A percentile compares a stretch with the other conserved stretches of the same genome.
Conservation (phyloP, 192 early-diverging fungal genomes). For the Backusella tarrabulga region DNA sequence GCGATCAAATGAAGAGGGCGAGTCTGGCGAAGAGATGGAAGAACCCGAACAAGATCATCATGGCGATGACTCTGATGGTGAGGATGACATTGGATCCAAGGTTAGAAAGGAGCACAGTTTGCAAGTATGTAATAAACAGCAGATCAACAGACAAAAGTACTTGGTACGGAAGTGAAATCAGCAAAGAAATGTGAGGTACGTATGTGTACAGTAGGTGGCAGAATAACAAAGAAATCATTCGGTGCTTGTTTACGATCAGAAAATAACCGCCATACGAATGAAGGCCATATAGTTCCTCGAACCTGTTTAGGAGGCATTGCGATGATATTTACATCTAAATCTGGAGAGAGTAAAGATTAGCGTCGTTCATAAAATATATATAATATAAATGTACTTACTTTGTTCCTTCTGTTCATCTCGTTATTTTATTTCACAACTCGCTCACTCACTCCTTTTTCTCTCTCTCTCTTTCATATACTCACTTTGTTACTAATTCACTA, state of each 20-base stretch:
- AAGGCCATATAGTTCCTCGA: conserved; percentile 29
- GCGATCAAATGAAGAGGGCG: conserved; percentile 24
- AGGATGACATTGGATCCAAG: conserved; percentile 38
- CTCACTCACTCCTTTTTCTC: not conserved
- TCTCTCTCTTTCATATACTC: not conserved
- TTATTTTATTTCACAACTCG: not conserved
- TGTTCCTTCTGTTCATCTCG: not conserved
- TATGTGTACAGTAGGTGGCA: conserved; percentile 9
- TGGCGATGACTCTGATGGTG: conserved; percentile 37
- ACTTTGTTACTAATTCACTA: conserved; percentile 1
- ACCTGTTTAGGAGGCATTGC: conserved; percentile 42
- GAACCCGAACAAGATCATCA: not conserved
- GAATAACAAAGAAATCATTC: conserved; percentile 27
- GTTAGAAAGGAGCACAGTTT: conserved; percentile 32
- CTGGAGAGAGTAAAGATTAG: conserved; percentile 4
- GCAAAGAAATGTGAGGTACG: conserved; percentile 11
- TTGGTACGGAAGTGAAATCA: conserved; percentile 20
- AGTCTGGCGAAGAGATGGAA: conserved; percentile 25
- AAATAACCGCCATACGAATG: not conserved
- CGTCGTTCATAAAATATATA: not conserved
- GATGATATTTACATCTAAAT: conserved; percentile 42
- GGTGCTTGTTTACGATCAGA: conserved; percentile 21
- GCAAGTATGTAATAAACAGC: conserved; percentile 16
- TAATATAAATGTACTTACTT: not conserved
- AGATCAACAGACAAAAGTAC: not conserved